These are phyloP conservation scores for Podospora anserina DNA, from an alignment of 495 filamentous ascomycete genomes.

Conservation along the genomic window DNA sequence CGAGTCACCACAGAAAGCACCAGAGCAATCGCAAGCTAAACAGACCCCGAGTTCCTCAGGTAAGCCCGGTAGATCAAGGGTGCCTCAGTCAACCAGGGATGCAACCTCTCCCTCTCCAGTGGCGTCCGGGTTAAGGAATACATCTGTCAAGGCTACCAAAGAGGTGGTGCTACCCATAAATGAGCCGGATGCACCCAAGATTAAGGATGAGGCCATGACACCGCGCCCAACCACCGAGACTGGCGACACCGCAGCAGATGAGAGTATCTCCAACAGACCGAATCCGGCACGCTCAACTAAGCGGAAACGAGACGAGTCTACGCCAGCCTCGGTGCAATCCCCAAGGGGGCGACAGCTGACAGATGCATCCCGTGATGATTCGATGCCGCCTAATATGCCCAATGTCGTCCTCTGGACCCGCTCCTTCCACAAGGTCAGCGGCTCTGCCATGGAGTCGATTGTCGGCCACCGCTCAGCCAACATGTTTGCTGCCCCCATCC, in stretches of 20 bases:
- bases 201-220: constrained; percentile 68
- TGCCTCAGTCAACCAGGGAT: constrained; percentile 12
- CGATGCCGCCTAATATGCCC: constrained; percentile 31
- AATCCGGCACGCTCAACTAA: constrained; percentile 32
- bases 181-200: constrained; percentile 32
- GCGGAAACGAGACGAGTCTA: constrained; percentile 47
- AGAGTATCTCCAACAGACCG: constrained; percentile 34
- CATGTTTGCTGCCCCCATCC: constrained; percentile 79
- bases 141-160: constrained; percentile 11
- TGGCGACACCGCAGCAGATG: constrained; percentile 50
- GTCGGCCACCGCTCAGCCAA: constrained; percentile 81
- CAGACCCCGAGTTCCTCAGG: constrained; percentile 16
- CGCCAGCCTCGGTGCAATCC: constrained; percentile 27
- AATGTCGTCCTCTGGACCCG: constrained; percentile 67
- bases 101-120: constrained; percentile 21
- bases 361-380: constrained; percentile 15
- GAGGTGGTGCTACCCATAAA: constrained; percentile 14
- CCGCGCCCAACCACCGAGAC: constrained; percentile 52
- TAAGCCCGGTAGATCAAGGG: constrained; percentile 14
- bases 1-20: neutral
- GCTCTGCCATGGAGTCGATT: constrained; percentile 81
- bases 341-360: constrained; percentile 14
- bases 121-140: neutral
- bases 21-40: neutral
- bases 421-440: constrained; percentile 72